phyloP scores from a whole-genome alignment of 352 stramenopile species.

The Phytopythium kandeliae region DNA sequence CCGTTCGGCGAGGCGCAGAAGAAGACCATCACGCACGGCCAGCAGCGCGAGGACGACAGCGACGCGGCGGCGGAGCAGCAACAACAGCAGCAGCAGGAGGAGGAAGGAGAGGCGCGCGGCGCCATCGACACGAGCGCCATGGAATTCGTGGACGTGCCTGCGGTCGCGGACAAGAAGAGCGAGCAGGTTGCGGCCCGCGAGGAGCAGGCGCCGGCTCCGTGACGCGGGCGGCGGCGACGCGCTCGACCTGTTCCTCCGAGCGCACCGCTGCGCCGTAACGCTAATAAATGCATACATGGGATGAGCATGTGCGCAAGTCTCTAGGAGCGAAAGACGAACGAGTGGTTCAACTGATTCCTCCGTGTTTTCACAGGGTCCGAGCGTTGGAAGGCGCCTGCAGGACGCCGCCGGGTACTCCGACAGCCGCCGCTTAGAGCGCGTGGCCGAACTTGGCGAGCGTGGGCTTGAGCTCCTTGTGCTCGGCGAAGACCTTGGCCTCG shows the following conservation, averaged over 20 bases:
- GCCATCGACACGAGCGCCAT: conserved; percentile 6
- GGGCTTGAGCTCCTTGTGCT: conserved; percentile 83
- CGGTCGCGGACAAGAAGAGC: conserved; percentile 15
- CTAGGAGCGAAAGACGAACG: background rate
- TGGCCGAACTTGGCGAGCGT: conserved; percentile 78
- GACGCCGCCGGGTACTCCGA: background rate
- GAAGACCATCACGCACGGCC: conserved; percentile 19
- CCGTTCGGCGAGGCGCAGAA: conserved; percentile 36
- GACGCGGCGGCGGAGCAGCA: conserved; percentile 7
- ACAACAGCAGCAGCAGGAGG: conserved; percentile 1
- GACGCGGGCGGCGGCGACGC: background rate
- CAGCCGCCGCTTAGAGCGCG: conserved; percentile 47
- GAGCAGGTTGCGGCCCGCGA: background rate
- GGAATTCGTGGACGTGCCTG: conserved; percentile 7
- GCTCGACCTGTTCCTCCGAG: too few relatives aligned
- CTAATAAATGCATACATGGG: too few relatives aligned
- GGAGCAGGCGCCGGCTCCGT: background rate
- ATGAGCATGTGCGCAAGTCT: too few relatives aligned
- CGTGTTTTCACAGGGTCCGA: conserved; percentile 3
- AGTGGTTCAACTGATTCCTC: background rate
- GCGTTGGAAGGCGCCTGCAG: too few relatives aligned
- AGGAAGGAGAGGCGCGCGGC: background rate
- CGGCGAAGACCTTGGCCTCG: conserved; percentile 86
- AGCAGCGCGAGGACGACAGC: conserved; percentile 15
- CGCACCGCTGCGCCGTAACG: too few relatives aligned